Conservation (phyloP, 257 asterid species). For the Jacaranda copaia region DNA sequence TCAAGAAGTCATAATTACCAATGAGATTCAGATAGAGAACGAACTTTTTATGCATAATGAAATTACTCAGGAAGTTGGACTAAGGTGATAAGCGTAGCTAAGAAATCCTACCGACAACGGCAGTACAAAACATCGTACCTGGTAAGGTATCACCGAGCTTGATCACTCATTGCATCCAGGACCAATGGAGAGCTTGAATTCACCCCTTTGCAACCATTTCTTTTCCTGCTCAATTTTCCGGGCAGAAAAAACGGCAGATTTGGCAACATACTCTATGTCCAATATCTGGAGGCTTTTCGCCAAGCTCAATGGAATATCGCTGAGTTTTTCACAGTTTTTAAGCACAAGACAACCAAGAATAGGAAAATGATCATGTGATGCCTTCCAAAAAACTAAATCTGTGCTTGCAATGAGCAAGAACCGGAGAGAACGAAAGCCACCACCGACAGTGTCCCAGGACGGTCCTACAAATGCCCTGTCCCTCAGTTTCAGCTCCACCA, state of each 20-base stretch:
- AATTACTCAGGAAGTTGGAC: too few species aligned
- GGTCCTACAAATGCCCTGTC: slow-evolving; percentile 49
- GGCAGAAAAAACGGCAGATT: slow-evolving; percentile 21
- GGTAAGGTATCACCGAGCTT: neutral
- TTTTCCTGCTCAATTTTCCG: neutral
- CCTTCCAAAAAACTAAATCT: slow-evolving; percentile 43
- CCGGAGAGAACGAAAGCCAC: slow-evolving; percentile 33
- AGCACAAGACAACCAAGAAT: too few species aligned
- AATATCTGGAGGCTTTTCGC: slow-evolving; percentile 36
- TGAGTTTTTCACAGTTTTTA: too few species aligned
- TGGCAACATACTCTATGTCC: slow-evolving; percentile 16
- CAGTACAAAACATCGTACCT: neutral
- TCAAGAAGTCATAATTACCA: too few species aligned
- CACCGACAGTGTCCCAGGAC: slow-evolving; percentile 27
- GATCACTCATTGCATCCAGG: slow-evolving; percentile 22
- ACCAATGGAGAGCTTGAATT: slow-evolving; percentile 36
- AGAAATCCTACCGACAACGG: neutral
- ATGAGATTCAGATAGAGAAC: too few species aligned
- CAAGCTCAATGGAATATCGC: neutral
- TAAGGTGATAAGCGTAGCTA: too few species aligned
- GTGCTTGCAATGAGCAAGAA: slow-evolving; percentile 38
- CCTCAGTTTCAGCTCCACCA: slow-evolving; percentile 50
- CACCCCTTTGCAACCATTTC: neutral
- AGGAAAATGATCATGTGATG: slow-evolving; percentile 6
- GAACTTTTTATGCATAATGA: too few species aligned